These are phyloP conservation scores for Linnemannia zychae DNA, from an alignment of 192 early-diverging fungal genomes.

Conservation along the genomic window DNA sequence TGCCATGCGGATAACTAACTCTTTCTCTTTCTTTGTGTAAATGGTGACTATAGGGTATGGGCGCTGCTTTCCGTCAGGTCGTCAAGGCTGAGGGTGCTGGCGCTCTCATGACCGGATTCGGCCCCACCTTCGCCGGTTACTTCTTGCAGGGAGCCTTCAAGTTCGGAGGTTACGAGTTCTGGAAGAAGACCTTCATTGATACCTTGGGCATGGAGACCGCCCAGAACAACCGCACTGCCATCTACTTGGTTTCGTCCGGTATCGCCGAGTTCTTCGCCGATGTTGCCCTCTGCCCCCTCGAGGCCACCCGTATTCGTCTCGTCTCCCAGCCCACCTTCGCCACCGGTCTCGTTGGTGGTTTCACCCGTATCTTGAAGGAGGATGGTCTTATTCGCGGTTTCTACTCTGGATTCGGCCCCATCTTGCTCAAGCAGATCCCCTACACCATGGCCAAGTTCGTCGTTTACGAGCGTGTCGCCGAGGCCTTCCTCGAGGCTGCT, in stretches of 20 bases:
- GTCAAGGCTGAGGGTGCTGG: constrained; percentile 72
- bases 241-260: constrained; percentile 79
- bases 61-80: constrained; percentile 69
- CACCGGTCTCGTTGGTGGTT: constrained; percentile 73
- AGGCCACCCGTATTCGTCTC: constrained; percentile 85
- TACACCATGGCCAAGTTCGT: constrained; percentile 92
- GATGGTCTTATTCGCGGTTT: constrained; percentile 81
- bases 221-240: constrained; percentile 72
- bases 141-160: constrained; percentile 82
- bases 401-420: constrained; percentile 87
- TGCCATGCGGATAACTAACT: not conserved
- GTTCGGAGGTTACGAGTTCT: constrained; percentile 83
- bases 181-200: constrained; percentile 73
- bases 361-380: constrained; percentile 75
- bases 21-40: not conserved
- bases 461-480: constrained; percentile 73
- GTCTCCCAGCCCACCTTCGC: constrained; percentile 83
- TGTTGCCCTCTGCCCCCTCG: constrained; percentile 82
- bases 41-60: constrained; percentile 63
- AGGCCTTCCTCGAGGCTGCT: constrained; percentile 59
- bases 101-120: constrained; percentile 78
- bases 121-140: constrained; percentile 79
- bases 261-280: constrained; percentile 87
- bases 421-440: constrained; percentile 84
- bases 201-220: constrained; percentile 70